These are phyloP conservation scores for Leishmania martiniquensis DNA, from an alignment of 208 protist genomes.

Conservation along the genomic window DNA sequence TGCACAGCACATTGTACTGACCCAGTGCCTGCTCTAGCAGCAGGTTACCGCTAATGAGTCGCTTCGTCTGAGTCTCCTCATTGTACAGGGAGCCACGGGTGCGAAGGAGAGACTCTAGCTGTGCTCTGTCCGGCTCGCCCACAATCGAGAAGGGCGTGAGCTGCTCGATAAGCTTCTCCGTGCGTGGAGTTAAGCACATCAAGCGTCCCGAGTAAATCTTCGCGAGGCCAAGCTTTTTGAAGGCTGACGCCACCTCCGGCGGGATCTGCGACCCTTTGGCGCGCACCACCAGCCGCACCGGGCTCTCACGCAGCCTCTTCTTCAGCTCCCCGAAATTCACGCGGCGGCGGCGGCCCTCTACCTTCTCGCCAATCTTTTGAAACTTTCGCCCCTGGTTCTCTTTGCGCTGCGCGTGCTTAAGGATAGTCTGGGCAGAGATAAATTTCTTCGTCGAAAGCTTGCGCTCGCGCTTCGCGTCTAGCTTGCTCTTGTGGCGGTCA, in stretches of 20 bases:
- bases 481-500: slow-evolving; percentile 77
- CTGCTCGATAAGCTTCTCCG: slow-evolving; percentile 74
- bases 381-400: slow-evolving; percentile 70
- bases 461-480: slow-evolving; percentile 86
- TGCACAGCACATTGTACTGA: slow-evolving; percentile 85
- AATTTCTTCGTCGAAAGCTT: slow-evolving; percentile 89
- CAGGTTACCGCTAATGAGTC: slow-evolving; percentile 88
- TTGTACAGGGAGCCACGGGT: slow-evolving; percentile 83
- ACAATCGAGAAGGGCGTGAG: slow-evolving; percentile 81
- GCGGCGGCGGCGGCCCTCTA: slow-evolving; percentile 48
- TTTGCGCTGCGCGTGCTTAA: slow-evolving; percentile 85
- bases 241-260: slow-evolving; percentile 68
- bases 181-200: slow-evolving; percentile 56
- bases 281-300: slow-evolving; percentile 75
- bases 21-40: slow-evolving; percentile 87
- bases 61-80: slow-evolving; percentile 66
- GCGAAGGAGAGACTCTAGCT: slow-evolving; percentile 83
- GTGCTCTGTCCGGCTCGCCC: slow-evolving; percentile 70
- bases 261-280: slow-evolving; percentile 85
- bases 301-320: slow-evolving; percentile 46
- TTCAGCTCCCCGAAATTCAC: slow-evolving; percentile 35
- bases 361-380: slow-evolving; percentile 83
- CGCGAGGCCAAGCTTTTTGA: slow-evolving; percentile 58
- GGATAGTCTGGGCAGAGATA: slow-evolving; percentile 81
- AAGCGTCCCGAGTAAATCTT: slow-evolving; percentile 86